phyloP scores from a whole-genome alignment of 306 rosid genomes.

The Quercus agrifolia region DNA sequence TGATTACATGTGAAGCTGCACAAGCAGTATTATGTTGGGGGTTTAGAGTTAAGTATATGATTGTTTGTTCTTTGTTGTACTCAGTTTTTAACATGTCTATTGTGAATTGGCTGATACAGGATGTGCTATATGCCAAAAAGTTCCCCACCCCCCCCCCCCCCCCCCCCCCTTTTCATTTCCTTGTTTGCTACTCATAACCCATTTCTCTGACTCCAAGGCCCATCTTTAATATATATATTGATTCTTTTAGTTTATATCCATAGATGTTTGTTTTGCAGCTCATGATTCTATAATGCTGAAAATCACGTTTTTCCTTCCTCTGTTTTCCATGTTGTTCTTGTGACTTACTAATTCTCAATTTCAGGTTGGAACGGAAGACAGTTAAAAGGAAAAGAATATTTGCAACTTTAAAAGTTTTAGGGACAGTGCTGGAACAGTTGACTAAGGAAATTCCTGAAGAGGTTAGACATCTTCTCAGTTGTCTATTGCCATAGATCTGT shows the following conservation, averaged over 20 bases:
- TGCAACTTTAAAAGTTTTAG: constrained; percentile 83
- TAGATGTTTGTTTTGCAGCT: constrained; percentile 1
- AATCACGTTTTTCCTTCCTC: background rate
- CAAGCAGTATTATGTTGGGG: background rate
- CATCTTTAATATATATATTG: background rate
- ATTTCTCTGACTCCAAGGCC: background rate
- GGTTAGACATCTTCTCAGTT: constrained; percentile 41
- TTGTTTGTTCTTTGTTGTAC: background rate
- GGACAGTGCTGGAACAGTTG: constrained; percentile 76
- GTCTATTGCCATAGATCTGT: background rate
- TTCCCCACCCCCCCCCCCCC: too few relatives aligned
- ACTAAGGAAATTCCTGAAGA: constrained; percentile 79
- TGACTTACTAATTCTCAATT: constrained; percentile 12
- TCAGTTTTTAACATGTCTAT: background rate
- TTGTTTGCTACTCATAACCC: background rate
- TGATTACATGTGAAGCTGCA: background rate
- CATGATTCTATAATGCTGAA: background rate
- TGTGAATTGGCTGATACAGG: background rate
- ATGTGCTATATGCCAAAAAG: background rate
- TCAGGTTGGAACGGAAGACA: constrained; percentile 83
- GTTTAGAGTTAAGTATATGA: background rate
- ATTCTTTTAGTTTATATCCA: background rate
- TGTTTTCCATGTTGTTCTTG: background rate
- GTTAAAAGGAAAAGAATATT: constrained; percentile 82
- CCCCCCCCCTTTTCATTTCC: background rate